Base-by-base conservation (phyloP, 805 yeast species). In the Candida corydali region DNA sequence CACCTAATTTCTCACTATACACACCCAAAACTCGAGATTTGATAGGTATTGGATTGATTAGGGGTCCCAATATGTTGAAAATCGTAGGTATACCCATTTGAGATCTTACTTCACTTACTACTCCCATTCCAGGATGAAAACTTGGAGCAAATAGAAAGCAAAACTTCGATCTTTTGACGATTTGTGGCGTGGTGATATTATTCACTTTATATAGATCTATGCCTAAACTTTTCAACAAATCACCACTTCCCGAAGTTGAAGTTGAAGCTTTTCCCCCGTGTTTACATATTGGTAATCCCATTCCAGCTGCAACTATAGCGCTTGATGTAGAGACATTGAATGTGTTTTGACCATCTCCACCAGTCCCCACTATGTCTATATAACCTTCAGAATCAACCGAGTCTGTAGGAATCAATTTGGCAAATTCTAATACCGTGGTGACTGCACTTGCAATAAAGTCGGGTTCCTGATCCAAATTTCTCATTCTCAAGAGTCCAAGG, bases 221-320 rank as follows among this genome's bases (percentile, higher is more conserved):
- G 0, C 96, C 98, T n/a, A 93, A 69, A 17, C 78, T 70, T 18
- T 74, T 67, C 54, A 93, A 74, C 41, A 93, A 66, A 55, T 93
- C 99, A 4, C 96, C 97, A 2, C 97, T 83, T 1, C 99, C 99
- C 2, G 95, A 85, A 2, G 83, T 61, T 0, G 96, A 86, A 0
- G 98, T 88, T 0, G 96, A 80, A 0, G 98, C 98, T 51, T 93
- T 91, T 10, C 98, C 98, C 17, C 99, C 99, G 58, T 93, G 99
- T 43, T 93, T 93, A 54, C 95, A 86, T 12, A 93, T 82, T 16
- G 76, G 74, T 28, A 91, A 59, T 1, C 76, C 76, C 69, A 87
- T 82, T 6, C 98, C 99, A 0, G 98, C 86, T 0, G 88, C 93
- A 2, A 93, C 88, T 32, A 93, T 87, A 1, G 97, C 97, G 1